Base-by-base conservation (phyloP, 495 filamentous ascomycete genomes). In the Thermothielavioides terrestris region DNA sequence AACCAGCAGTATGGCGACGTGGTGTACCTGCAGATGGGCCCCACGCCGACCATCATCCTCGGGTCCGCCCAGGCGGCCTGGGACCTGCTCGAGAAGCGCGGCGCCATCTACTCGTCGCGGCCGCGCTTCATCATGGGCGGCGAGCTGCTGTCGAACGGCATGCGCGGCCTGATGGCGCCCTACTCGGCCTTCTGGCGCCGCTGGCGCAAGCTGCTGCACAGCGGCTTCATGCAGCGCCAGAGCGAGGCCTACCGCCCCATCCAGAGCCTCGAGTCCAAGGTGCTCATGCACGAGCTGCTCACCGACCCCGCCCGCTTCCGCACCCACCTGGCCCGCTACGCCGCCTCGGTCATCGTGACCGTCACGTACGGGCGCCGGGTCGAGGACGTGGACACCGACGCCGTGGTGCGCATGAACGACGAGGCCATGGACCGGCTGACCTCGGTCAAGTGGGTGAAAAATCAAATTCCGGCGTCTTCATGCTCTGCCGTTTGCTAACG, bases 1-100 rank as follows among this genome's bases (percentile, higher is more conserved):
- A 69, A 72, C 30, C 63, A 73, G 43, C 57, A 60, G 36, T 77
- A 79, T 53, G 78, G 78, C 20, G 75, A 77, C 25, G 78, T 82
- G 4, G 77, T 80, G 50, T 83, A 80, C 5, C 68, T 85, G 8
- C 81, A 80, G 73, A 71, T 81, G 44, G 82, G 82, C 0, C 72
- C 79, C 5, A 71, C 73, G 17, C 78, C 80, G 2, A 84, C 81
- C 23, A 75, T 85, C 44, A 69, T 84, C 40, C 70, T 85, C 26
- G 80, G 77, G 2, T 81, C 83, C 20, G 78, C 80, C 0, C 70
- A 79, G 12, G 71, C 81, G 14, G 79, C 80, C n/a, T 75, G 68
- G 42, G 70, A 73, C 18, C 53, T 72, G 4, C 60, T 79, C 18
- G 76, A 79, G 52, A 76, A 75, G 50, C 66, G 72, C 37, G 76